Conservation (phyloP, 192 early-diverging fungal species). For the Chytriomyces confervae region DNA sequence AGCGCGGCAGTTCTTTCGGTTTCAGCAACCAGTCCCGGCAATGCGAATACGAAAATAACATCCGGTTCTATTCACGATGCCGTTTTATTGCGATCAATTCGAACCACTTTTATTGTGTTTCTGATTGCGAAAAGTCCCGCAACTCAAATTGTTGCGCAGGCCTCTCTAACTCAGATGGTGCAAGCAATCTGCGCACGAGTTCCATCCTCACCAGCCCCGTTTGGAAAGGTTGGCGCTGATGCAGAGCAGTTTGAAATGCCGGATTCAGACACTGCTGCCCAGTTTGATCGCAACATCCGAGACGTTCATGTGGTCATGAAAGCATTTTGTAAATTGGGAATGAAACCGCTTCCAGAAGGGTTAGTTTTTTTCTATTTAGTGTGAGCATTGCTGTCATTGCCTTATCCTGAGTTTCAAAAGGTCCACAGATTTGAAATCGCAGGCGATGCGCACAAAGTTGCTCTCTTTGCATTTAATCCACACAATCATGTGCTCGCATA, state of each 20-base stretch:
- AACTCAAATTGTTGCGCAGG: constrained; percentile 88
- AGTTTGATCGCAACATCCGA: constrained; percentile 46
- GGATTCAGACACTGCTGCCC: neutral
- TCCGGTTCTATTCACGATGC: constrained; percentile 65
- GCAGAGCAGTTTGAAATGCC: neutral
- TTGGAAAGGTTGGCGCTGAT: neutral
- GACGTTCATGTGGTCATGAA: constrained; percentile 79
- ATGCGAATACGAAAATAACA: too few relatives aligned
- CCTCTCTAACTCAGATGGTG: constrained; percentile 87
- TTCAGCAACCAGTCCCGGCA: too few relatives aligned
- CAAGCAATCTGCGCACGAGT: constrained; percentile 79
- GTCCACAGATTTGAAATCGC: constrained; percentile 76
- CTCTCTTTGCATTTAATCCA: constrained; percentile 83
- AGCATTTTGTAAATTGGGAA: constrained; percentile 79
- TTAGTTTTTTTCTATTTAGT: constrained; percentile 15
- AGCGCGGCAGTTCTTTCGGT: constrained; percentile 73
- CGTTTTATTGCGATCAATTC: constrained; percentile 76
- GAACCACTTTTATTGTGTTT: constrained; percentile 89
- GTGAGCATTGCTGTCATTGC: too few relatives aligned
- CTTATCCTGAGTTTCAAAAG: neutral
- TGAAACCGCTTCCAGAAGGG: constrained; percentile 71
- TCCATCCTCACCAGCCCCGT: constrained; percentile 33
- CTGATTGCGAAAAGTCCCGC: constrained; percentile 69
- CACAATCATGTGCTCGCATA: constrained; percentile 77
- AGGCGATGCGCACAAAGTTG: constrained; percentile 82